These are phyloP conservation scores for Sugiyamaella novakii DNA, from an alignment of 1,139 yeast genomes.

Conservation along the genomic window DNA sequence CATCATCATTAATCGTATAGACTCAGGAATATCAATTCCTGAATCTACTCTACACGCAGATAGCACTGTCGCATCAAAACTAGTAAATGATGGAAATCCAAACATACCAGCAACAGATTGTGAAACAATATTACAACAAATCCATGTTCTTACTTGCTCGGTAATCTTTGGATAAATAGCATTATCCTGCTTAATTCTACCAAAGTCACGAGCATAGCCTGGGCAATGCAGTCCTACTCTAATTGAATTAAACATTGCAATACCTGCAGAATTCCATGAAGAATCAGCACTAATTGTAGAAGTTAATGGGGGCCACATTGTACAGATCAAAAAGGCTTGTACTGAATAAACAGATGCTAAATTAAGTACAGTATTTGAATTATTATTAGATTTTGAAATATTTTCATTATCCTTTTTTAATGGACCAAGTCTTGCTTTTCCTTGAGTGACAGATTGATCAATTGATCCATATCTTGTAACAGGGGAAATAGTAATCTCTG, in stretches of 20 bases:
- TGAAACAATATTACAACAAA: slow-evolving; percentile 85
- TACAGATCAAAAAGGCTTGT: slow-evolving; percentile 84
- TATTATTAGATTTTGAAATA: slow-evolving; percentile 48
- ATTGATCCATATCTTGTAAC: slow-evolving; percentile 77
- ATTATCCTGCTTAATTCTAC: slow-evolving; percentile 44
- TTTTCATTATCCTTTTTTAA: not conserved
- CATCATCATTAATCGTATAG: slow-evolving; percentile 73
- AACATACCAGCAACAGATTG: slow-evolving; percentile 89
- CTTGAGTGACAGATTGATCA: slow-evolving; percentile 17
- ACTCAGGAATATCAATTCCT: slow-evolving; percentile 55
- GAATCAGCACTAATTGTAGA: slow-evolving; percentile 94
- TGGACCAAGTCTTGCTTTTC: slow-evolving; percentile 10
- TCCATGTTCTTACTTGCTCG: slow-evolving; percentile 90
- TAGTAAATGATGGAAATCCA: slow-evolving; percentile 92
- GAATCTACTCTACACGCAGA: slow-evolving; percentile 51
- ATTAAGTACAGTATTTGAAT: slow-evolving; percentile 71
- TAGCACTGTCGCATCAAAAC: slow-evolving; percentile 73
- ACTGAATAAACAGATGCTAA: slow-evolving; percentile 94
- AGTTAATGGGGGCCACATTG: slow-evolving; percentile 95
- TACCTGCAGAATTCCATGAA: slow-evolving; percentile 92
- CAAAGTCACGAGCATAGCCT: slow-evolving; percentile 57
- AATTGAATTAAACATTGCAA: slow-evolving; percentile 88
- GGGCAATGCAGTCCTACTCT: slow-evolving; percentile 87
- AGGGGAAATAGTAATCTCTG: slow-evolving; percentile 88
- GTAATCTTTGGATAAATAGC: slow-evolving; percentile 50